A percentile compares a stretch with the other conserved stretches of the same genome.
Conservation (phyloP, 768 basidiomycete species). For the Boletus fagicola region DNA sequence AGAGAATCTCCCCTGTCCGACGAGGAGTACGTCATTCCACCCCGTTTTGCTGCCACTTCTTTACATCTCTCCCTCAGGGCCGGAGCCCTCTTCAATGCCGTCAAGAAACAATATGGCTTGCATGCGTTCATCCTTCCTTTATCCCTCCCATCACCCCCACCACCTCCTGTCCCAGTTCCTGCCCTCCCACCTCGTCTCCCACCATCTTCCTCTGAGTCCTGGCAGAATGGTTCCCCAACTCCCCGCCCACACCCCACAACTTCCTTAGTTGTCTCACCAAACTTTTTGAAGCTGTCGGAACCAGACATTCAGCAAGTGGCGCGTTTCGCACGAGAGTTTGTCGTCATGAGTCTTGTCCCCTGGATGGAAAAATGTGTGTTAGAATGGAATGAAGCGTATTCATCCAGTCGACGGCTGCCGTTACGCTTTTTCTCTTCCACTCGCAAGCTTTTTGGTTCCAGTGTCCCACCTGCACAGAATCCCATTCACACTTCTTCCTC, state of each 20-base stretch:
- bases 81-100: conserved; percentile 76
- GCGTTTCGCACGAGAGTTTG: conserved; percentile 82
- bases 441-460: conserved; percentile 75
- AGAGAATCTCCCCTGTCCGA: conserved; percentile 64
- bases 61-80: conserved; percentile 47
- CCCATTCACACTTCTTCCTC: conserved; percentile 40
- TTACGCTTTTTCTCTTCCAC: conserved; percentile 86
- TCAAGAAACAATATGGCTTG: conserved; percentile 83
- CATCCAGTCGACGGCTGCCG: conserved; percentile 73
- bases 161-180: conserved; percentile 67
- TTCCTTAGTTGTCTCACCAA: conserved; percentile 14
- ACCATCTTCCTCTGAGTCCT: conserved; percentile 34
- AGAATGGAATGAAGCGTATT: conserved; percentile 92
- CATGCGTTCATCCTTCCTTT: conserved; percentile 72
- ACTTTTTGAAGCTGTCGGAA: conserved; percentile 55
- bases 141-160: conserved; percentile 57
- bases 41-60: conserved; percentile 1
- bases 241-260: neutral
- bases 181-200: conserved; percentile 67
- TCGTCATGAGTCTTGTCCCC: conserved; percentile 85
- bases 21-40: conserved; percentile 63
- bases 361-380: conserved; percentile 96
- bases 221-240: conserved; percentile 17
- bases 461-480: conserved; percentile 47
- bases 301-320: conserved; percentile 72